Base-by-base conservation (phyloP, 306 rosid genomes). In the Aeschynomene evenia region DNA sequence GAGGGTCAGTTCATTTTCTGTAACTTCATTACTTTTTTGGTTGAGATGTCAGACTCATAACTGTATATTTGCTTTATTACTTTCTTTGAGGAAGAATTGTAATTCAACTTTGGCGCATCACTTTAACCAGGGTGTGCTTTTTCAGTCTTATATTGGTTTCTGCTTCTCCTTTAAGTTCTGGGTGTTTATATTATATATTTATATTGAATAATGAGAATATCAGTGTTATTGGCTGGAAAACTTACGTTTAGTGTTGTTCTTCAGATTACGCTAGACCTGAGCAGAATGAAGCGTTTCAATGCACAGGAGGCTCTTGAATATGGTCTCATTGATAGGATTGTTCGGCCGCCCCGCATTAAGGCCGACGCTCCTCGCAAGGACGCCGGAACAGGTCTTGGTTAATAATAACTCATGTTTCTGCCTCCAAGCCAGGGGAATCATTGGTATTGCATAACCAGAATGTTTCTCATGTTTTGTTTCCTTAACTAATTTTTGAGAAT, bases 291-390 rank as follows among this genome's bases (percentile, higher is more conserved):
- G 83, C 90, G 86, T 7, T 90, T 90, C 51, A 77, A 65, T 75
- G 79, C 99, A 36, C 87, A 83, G 72, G 89, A 85, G 77, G 97
- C 99, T 79, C 82, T 90, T 33, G 99, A 94, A n/a, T 94, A 94
- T 53, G 99, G 99, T 51, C 84, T 94, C 63, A 80, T 94, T 33
- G 99, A 94, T 81, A 90, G 87, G 10, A 61, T 94, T 15, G 82
- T 81, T 19, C 87, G 95, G 83, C 97, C 97, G 0, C 88, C 87
- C 39, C 95, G 92, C 49, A 84, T 90, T 51, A 86, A 90, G 86
- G 86, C 97, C 1, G 95, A 87, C 23, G 89, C 94, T 18, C 90
- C 94, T 55, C 83, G 45, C 69, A 78, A 77, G 90, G 95, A 88
- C 60, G 82, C 68, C 4, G 87, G 88, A 70, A 58, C 90, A 16